These are phyloP conservation scores for Nelumbo lutea DNA, from an alignment of 164 flowering plant species.

Conservation along the genomic window DNA sequence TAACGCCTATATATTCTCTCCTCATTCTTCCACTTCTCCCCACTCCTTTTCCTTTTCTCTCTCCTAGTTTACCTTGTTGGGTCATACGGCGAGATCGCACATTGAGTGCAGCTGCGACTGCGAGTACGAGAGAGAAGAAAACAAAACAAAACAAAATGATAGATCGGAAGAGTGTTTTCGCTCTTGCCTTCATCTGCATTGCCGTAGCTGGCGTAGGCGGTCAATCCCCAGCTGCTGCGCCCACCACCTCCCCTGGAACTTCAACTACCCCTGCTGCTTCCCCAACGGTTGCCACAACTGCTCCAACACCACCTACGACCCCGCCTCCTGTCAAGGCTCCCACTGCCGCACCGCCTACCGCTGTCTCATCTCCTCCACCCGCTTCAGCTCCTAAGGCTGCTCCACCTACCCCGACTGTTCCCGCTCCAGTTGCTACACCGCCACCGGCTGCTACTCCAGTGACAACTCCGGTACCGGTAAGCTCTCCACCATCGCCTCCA, in stretches of 20 bases:
- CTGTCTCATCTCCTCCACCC: conserved; percentile 4
- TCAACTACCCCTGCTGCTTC: conserved; percentile 20
- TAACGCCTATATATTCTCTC: background rate
- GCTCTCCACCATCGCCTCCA: conserved; percentile 11
- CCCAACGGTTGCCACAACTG: conserved; percentile 3
- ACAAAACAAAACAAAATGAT: no score
- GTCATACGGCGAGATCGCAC: no score
- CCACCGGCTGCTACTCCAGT: conserved; percentile 13
- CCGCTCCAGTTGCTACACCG: conserved; percentile 21
- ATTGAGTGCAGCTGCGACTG: no score
- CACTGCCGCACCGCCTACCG: conserved; percentile 1
- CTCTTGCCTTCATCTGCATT: no score
- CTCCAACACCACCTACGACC: background rate
- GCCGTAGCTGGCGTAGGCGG: no score
- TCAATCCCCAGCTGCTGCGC: no score
- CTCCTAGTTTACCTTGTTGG: background rate
- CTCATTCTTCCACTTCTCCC: background rate
- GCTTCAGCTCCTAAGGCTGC: conserved; percentile 12
- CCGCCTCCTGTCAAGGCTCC: conserved; percentile 3
- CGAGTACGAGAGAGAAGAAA: no score
- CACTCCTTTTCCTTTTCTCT: background rate
- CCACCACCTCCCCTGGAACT: no score
- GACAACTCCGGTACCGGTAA: conserved; percentile 35
- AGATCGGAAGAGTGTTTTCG: no score
- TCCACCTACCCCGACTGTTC: background rate